Base-by-base conservation (phyloP, 148 eudicot genomes). In the Agrostemma githago region DNA sequence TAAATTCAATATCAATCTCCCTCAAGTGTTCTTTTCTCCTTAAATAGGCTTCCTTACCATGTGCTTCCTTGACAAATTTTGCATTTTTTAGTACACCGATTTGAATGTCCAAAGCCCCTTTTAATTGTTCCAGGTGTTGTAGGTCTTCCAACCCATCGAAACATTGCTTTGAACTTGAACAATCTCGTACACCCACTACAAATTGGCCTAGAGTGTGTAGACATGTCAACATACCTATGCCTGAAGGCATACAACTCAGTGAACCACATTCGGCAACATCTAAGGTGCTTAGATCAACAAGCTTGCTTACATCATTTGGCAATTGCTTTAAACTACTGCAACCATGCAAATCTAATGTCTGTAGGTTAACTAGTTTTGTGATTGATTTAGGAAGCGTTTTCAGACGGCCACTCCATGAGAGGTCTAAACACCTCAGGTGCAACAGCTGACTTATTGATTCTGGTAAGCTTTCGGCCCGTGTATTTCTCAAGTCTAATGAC, bases 291-390 rank as follows among this genome's bases (percentile, higher is more conserved):
- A 79, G 69, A 8, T 67, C 48, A 17, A 68, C 72, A 6, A 68
- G 72, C 72, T 68, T 68, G 72, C 72, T 68, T 57, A 68, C 20
- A 54, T 75, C 68, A 5, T 44, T 34, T 1, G 82, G 82, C 20
- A 79, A 43, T 10, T 34, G 46, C 65, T 54, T 37, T 26, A 79
- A 40, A 16, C 69, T 44, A 8, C 11, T 7, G 58, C 82, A 79
- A 0, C 60, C n/a, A 3, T 5, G 34, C 15, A 79, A 71, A 51
- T 46, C 10, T 43, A 79, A 51, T 1, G 78, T 62, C 43, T 79
- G 79, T 37, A 80, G 42, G 44, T 80, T 80, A 69, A 53, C 54
- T 21, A 80, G 66, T 5, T 80, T 80, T 72, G 64, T 39, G 5
- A 63, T 75, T 6, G 79, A 75, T 44, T 65, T 72, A 0, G 79